phyloP scores from a whole-genome alignment of 2,329 filamentous ascomycete species.

The Fusarium equiseti region DNA sequence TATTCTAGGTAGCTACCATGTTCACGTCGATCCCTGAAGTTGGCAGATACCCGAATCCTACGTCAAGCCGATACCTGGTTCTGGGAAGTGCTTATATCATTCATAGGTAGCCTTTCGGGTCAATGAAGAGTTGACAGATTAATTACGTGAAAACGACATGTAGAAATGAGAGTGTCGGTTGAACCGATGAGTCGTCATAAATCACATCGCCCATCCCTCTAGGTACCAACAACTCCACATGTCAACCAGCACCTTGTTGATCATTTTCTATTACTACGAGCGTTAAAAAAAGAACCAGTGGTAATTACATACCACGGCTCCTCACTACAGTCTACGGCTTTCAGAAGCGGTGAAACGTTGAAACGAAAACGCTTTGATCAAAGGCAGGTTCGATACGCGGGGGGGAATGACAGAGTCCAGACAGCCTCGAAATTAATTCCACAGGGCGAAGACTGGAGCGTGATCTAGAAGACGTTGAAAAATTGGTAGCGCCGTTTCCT shows the following conservation, averaged over 20 bases:
- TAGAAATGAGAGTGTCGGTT: background rate
- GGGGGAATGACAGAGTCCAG: background rate
- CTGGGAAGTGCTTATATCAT: background rate
- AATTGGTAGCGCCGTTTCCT: background rate
- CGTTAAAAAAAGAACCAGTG: background rate
- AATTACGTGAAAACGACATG: background rate
- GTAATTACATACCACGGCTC: background rate
- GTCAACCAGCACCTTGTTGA: background rate
- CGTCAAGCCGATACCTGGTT: background rate
- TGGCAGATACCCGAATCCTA: background rate
- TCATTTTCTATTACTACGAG: background rate
- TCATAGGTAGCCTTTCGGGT: accelerated
- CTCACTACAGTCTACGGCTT: background rate
- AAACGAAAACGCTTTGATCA: constrained; percentile 35
- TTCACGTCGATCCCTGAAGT: background rate
- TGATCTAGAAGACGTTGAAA: background rate
- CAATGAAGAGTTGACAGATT: background rate
- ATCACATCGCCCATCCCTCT: background rate
- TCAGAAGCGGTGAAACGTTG: constrained; percentile 16
- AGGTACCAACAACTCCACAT: background rate
- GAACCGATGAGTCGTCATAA: background rate
- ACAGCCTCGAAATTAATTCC: constrained; percentile 13
- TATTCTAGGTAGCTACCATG: background rate
- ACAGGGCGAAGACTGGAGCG: background rate
- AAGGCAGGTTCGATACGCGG: background rate